These are phyloP conservation scores for Pseudogymnoascus destructans DNA, from an alignment of 2,329 filamentous ascomycete species.

Conservation along the genomic window DNA sequence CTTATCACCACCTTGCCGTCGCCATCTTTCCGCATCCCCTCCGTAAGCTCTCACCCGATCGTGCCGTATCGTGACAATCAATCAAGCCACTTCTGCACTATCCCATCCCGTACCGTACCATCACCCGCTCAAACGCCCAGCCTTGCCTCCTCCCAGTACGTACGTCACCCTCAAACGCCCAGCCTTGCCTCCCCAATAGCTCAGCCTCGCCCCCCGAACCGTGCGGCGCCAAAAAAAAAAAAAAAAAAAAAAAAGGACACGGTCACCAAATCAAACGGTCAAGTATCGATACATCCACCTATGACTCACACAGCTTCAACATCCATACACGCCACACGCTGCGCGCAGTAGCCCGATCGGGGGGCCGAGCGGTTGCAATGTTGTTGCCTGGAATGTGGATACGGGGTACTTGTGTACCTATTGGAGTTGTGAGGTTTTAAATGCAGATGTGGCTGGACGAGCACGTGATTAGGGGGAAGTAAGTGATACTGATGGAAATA, in stretches of 20 bases:
- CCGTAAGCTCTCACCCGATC: not conserved
- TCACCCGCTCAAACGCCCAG: not conserved
- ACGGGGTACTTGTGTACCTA: not conserved
- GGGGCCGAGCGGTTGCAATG: constrained; percentile 1
- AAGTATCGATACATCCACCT: not conserved
- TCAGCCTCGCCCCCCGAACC: not conserved
- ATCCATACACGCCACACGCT: not conserved
- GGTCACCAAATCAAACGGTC: not conserved
- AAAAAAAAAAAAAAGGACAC: not conserved
- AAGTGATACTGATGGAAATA: too few relatives aligned
- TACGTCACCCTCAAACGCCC: not conserved
- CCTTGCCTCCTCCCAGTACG: not conserved
- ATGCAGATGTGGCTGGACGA: too few relatives aligned
- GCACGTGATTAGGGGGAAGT: too few relatives aligned
- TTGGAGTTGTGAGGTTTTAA: too few relatives aligned
- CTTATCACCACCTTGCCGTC: not conserved
- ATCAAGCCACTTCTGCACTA: not conserved
- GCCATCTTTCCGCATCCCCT: not conserved
- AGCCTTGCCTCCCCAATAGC: not conserved
- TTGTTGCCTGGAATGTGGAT: not conserved
- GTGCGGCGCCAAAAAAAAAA: not conserved
- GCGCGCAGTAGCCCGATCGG: not conserved
- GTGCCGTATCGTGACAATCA: not conserved
- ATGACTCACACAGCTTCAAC: not conserved
- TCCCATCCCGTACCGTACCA: not conserved